Conservation (phyloP, 1,284 basidiomycete genomes). For the Sanguinoderma infundibulare region DNA sequence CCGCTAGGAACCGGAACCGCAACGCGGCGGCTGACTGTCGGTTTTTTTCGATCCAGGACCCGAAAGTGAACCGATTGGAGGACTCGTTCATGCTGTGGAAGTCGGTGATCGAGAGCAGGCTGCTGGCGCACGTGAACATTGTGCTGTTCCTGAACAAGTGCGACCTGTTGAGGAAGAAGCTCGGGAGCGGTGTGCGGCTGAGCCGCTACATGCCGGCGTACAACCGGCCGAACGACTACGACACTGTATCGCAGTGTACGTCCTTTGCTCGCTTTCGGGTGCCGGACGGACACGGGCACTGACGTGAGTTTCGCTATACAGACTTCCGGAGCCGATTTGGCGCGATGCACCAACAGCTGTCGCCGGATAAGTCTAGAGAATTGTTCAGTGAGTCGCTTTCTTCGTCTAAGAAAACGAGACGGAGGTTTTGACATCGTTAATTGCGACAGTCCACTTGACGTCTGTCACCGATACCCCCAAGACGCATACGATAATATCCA, state of each 20-base stretch:
- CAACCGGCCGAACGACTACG: slow-evolving; percentile 74
- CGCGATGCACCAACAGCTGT: slow-evolving; percentile 64
- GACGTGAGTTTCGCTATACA: too few species aligned
- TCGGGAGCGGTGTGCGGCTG: slow-evolving; percentile 75
- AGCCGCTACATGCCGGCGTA: slow-evolving; percentile 67
- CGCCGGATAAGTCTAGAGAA: slow-evolving; percentile 72
- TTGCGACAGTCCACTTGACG: slow-evolving; percentile 70
- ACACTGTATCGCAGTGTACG: slow-evolving; percentile 72
- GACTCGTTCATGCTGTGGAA: slow-evolving; percentile 78
- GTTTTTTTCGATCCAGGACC: slow-evolving; percentile 49
- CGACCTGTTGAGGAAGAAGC: slow-evolving; percentile 75
- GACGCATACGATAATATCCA: slow-evolving; percentile 47
- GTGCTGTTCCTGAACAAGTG: slow-evolving; percentile 82
- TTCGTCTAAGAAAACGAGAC: neutral
- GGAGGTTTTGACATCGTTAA: neutral
- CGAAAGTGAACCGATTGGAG: slow-evolving; percentile 71
- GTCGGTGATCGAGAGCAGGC: slow-evolving; percentile 66
- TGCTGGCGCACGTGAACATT: slow-evolving; percentile 71
- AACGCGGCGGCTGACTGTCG: neutral
- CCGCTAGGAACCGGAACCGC: too few species aligned
- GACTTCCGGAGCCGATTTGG: slow-evolving; percentile 78
- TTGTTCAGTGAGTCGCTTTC: slow-evolving; percentile 57
- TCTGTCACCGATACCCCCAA: slow-evolving; percentile 66
- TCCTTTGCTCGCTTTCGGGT: slow-evolving; percentile 20
- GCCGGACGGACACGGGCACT: too few species aligned